Base-by-base conservation (phyloP, 2,329 filamentous ascomycete genomes). In the Metarhizium anisopliae region DNA sequence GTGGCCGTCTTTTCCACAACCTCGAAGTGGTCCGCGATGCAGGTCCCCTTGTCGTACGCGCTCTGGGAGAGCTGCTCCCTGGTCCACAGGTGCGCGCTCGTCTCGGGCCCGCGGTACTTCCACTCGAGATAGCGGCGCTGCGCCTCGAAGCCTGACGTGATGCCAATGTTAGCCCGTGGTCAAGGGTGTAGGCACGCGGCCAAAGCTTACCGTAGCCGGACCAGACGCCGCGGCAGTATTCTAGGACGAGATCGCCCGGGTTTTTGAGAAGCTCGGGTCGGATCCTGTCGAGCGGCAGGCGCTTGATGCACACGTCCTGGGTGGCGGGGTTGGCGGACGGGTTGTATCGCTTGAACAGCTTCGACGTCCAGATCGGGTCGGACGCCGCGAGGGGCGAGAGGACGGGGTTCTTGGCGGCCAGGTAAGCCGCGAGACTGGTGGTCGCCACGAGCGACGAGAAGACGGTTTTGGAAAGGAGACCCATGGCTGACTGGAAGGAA, bases 1-100 rank as follows among this genome's bases (percentile, higher is more conserved):
- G 75, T 76, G 0, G 79, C 72, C 0, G 80, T 84, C 70, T 85
- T 85, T 54, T 84, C 80, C 1, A 89, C 72, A 0, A 89, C 84
- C 67, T 89, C 83, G 64, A 89, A 89, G 68, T 89, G 86, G 65
- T 89, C 84, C 3, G 82, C 86, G 56, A 89, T 79, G 45, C 75
- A 66, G 1, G 85, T 86, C 38, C 85, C 85, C 43, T 78, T 74
- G 20, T 83, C 78, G 65, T 89, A 89, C 10, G 61, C 74, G 56
- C 75, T 82, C n/a, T 69, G 62, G 6, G 74, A 67, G 2, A 89
- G 77, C 53, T 84, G 75, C 11, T 76, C 68, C 3, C 67, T 71
- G 2, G 77, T 76, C 84, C 86, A 89, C 1, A 89, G 77, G 59
- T 88, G 82, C 50, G 73, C 64, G 2, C 76, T 72, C 0, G 84